These are phyloP conservation scores for Pythium phragmitis DNA, from an alignment of 352 stramenopile genomes.

Conservation along the genomic window DNA sequence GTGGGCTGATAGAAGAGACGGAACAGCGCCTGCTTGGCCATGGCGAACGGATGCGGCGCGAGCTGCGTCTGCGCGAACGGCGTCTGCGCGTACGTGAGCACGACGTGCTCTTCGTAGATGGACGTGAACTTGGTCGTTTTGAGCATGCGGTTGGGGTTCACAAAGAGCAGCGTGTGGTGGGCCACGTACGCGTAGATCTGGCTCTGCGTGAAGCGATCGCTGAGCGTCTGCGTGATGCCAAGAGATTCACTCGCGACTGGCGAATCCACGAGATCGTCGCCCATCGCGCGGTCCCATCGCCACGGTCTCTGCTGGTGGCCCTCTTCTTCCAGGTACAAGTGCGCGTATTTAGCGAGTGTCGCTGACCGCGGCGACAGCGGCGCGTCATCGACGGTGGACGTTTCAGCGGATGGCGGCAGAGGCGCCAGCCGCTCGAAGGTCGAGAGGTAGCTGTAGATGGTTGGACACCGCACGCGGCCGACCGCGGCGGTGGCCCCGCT, in stretches of 20 bases:
- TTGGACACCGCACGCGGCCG: constrained; percentile 48
- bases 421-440: constrained; percentile 59
- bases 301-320: constrained; percentile 53
- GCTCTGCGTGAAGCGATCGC: constrained; percentile 41
- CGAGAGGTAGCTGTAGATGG: constrained; percentile 73
- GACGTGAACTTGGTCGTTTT: constrained; percentile 77
- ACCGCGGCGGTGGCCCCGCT: neutral
- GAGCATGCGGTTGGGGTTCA: constrained; percentile 75
- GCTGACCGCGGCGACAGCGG: constrained; percentile 59
- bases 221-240: neutral
- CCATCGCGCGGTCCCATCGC: constrained; percentile 41
- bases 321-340: constrained; percentile 70
- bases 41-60: constrained; percentile 68
- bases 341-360: constrained; percentile 77
- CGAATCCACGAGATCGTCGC: constrained; percentile 38
- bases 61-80: constrained; percentile 37
- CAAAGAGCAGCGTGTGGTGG: constrained; percentile 58
- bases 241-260: neutral
- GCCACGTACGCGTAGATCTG: constrained; percentile 64
- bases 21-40: constrained; percentile 63
- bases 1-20: constrained; percentile 37
- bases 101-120: constrained; percentile 81
- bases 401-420: constrained; percentile 3
- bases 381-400: neutral
- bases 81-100: constrained; percentile 58